A percentile compares a stretch with the other conserved stretches of the same genome.
Evolutionary conservation across 179 eudicot genomes (phyloP).

Genomic region (Actinidia chinensis): DNA sequence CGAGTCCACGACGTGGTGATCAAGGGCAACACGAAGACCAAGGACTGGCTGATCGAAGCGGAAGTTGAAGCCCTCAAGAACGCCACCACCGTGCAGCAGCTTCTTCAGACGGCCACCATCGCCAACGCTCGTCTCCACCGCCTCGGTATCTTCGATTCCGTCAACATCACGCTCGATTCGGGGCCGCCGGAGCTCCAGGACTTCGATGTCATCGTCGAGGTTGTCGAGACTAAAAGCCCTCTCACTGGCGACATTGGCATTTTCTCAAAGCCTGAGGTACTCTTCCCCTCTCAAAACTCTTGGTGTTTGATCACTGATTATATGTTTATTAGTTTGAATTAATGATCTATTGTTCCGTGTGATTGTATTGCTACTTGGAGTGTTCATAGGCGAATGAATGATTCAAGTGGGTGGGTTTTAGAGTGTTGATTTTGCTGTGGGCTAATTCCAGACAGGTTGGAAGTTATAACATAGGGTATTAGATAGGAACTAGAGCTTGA

Average conservation of each 20-base stretch:
- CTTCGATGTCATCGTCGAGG: slow-evolving; percentile 67
- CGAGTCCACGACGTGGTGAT: slow-evolving; percentile 79
- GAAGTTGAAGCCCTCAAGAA: slow-evolving; percentile 48
- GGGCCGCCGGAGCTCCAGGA: slow-evolving; percentile 81
- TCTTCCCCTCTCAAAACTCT: neutral
- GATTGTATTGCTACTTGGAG: neutral
- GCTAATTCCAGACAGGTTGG: neutral
- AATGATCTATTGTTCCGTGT: neutral
- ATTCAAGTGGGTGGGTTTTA: neutral
- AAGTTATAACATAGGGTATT: neutral
- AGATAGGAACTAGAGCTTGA: neutral
- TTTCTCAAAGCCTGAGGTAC: slow-evolving; percentile 79
- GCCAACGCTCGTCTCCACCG: slow-evolving; percentile 44
- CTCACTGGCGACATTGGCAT: slow-evolving; percentile 65
- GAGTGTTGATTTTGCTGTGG: neutral
- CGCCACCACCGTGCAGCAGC: slow-evolving; percentile 59
- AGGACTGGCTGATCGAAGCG: slow-evolving; percentile 63
- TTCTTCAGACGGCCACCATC: slow-evolving; percentile 57
- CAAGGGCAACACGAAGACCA: slow-evolving; percentile 75
- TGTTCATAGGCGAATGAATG: neutral
- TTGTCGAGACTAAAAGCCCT: slow-evolving; percentile 55
- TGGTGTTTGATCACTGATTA: neutral
- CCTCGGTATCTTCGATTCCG: slow-evolving; percentile 68
- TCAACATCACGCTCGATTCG: slow-evolving; percentile 58
- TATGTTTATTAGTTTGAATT: neutral